A percentile compares a stretch with the other conserved stretches of the same genome.
Conservation (phyloP, 306 rosid species). For the Ochetophila trinervis region DNA sequence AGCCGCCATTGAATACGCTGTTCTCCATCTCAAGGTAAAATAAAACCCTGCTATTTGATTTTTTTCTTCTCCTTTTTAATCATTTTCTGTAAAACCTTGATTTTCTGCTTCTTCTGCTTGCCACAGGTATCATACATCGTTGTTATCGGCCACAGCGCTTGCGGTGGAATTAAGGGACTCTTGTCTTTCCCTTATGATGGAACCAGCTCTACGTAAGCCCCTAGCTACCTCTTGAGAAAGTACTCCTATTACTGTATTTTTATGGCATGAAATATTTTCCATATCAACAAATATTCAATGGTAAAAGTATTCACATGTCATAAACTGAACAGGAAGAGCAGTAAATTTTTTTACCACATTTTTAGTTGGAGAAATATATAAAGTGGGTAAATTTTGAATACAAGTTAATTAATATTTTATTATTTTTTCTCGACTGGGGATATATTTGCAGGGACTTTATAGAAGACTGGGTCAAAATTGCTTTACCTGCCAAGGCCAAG, state of each 20-base stretch:
- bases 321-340: too few relatives aligned
- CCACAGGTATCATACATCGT: conserved; percentile 70
- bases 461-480: conserved; percentile 86
- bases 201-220: conserved; percentile 55
- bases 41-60: background rate
- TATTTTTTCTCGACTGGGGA: background rate
- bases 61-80: background rate
- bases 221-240: too few relatives aligned
- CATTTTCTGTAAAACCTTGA: background rate
- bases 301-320: too few relatives aligned
- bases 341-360: too few relatives aligned
- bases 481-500: conserved; percentile 70
- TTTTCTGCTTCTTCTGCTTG: background rate
- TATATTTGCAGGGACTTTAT: conserved; percentile 66
- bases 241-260: too few relatives aligned
- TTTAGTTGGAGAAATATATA: too few relatives aligned
- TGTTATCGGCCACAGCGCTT: conserved; percentile 83
- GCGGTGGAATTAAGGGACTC: conserved; percentile 95
- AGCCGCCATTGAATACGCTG: conserved; percentile 86
- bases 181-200: conserved; percentile 63
- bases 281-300: too few relatives aligned
- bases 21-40: conserved; percentile 82
- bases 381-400: too few relatives aligned
- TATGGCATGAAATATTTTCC: too few relatives aligned
- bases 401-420: background rate